A percentile compares a stretch with the other conserved stretches of the same genome.
Conservation (phyloP, 2,329 filamentous ascomycete species). For the Tympanopsis confertula region DNA sequence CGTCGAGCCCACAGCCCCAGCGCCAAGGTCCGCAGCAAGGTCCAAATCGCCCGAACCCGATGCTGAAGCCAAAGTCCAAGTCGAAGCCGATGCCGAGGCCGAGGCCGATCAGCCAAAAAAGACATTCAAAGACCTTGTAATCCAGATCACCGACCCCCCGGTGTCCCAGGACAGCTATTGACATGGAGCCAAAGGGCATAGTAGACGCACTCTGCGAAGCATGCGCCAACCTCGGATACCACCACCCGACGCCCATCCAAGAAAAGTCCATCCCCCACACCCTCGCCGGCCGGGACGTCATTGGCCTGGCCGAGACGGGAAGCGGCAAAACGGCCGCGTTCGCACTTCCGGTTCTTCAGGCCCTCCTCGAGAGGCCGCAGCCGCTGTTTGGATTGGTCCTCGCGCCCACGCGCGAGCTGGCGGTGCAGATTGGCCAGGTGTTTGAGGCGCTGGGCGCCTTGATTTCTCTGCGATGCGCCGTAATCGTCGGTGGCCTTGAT, state of each 20-base stretch:
- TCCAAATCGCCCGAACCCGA: neutral
- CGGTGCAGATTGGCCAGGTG: constrained; percentile 77
- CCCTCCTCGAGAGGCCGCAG: constrained; percentile 77
- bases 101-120: constrained; percentile 26
- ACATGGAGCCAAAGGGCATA: constrained; percentile 47
- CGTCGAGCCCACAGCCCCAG: neutral
- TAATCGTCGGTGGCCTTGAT: constrained; percentile 87
- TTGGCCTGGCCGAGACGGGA: constrained; percentile 89
- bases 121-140: constrained; percentile 55
- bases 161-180: constrained; percentile 3
- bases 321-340: constrained; percentile 95
- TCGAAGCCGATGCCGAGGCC: neutral
- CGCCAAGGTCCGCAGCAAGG: neutral
- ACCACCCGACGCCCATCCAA: constrained; percentile 79
- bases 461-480: constrained; percentile 76
- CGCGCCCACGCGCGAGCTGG: constrained; percentile 85
- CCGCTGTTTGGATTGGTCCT: constrained; percentile 80
- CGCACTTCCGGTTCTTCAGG: constrained; percentile 81
- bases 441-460: constrained; percentile 80
- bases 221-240: constrained; percentile 73
- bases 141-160: constrained; percentile 5
- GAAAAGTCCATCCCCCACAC: constrained; percentile 64
- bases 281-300: constrained; percentile 71
- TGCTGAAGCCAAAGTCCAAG: neutral
- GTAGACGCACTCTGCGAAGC: constrained; percentile 82